These are phyloP conservation scores for Scheffersomyces titani DNA, from an alignment of 1,139 yeast genomes.

Conservation along the genomic window DNA sequence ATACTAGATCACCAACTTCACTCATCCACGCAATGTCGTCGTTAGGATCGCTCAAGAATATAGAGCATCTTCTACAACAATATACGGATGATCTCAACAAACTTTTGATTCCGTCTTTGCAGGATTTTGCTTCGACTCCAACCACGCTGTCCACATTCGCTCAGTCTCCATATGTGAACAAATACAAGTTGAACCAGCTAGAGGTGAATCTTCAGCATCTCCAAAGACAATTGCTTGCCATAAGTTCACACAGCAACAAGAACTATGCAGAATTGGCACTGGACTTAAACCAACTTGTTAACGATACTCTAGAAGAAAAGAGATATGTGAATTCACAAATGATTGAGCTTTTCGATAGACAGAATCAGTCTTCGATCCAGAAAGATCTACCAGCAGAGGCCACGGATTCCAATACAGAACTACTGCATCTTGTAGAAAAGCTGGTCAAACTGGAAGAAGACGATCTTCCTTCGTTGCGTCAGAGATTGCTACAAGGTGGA, in stretches of 20 bases:
- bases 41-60: constrained; percentile 6
- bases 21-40: neutral
- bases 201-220: constrained; percentile 11
- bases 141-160: neutral
- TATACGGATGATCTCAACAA: constrained; percentile 14
- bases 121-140: neutral
- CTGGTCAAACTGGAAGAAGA: constrained; percentile 14
- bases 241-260: constrained; percentile 10
- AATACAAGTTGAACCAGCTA: constrained; percentile 21
- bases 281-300: constrained; percentile 14
- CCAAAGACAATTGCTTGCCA: constrained; percentile 3
- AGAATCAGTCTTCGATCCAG: constrained; percentile 2
- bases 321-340: constrained; percentile 19
- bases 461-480: constrained; percentile 23
- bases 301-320: constrained; percentile 24
- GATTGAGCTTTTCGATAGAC: constrained; percentile 12
- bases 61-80: constrained; percentile 14
- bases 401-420: constrained; percentile 4
- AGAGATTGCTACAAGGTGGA: constrained; percentile 29
- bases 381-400: constrained; percentile 2
- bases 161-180: constrained; percentile 25
- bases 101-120: constrained; percentile 15
- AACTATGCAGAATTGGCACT: constrained; percentile 8
- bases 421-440: constrained; percentile 7
- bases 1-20: neutral